Evolutionary conservation across 1,284 basidiomycete species (phyloP), one percentile per base, ranked within the genome.

Genomic region (Porodaedalea pini): DNA sequence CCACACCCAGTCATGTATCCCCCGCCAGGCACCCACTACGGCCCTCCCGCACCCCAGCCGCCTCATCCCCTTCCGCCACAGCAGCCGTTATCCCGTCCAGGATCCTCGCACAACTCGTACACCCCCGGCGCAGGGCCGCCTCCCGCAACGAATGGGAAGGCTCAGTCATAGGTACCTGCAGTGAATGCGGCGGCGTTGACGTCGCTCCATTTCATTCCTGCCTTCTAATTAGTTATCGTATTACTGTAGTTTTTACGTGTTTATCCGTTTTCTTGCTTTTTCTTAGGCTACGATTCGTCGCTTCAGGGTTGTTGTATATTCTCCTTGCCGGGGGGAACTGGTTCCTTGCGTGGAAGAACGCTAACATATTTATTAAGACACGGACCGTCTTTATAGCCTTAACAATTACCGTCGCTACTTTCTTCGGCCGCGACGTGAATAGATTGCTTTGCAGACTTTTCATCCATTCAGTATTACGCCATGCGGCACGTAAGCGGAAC

Each of bases 1-100:
- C 73, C 80, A 39, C 79, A 80, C 59, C 70, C 76, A 8, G 74
- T 80, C 53, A 74, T 82, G 15, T 87, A 84, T 67, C 70, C 71
- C 19, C 69, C 70, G 21, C 58, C 58, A 19, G 51, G 43, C 23
- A 49, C 37, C 19, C 50, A 59, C 7, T 52, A 58, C 23, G 44
- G 44, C 15, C 34, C 51, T 63, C 62, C 62, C 71, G 56, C 57
- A 63, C 68, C 17, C 65, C 67, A 43, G 31, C 73, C 73, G 71
- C 74, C 25, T 70, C 78, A 31, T 34, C 73, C 75, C 32, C 70
- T 74, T 27, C 67, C 72, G n/a, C 73, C 74, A n/a, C 76, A 75
- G 19, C 59, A 60, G 45, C 31, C 53, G 19, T 45, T 47, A 44
- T 54, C 53, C 13, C 43, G 77, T 72, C 72, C 72, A 15, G 68